Evolutionary conservation across 495 filamentous ascomycete species (phyloP), one percentile per base, ranked within the genome.

Genomic region (Aspergillus bridgeri): DNA sequence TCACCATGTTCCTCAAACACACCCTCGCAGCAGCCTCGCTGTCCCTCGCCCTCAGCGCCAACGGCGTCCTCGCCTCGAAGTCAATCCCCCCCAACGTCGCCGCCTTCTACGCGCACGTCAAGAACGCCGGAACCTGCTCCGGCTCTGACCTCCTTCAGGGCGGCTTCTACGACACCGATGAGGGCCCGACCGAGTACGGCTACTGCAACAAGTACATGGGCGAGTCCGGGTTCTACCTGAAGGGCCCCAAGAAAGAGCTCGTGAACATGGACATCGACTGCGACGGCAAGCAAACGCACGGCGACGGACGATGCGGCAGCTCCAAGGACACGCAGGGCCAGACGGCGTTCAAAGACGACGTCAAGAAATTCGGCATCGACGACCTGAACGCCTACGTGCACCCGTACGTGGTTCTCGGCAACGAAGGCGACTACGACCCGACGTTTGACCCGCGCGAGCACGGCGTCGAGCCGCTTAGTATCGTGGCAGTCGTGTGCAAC

Each of bases 371-470:
- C 58, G 81, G 79, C 13, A 75, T 87, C 54, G 57, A 65, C 0
- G 83, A 89, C 56, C 73, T 89, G 7, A 73, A 87, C 63, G 76
- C 85, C 5, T 80, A 83, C 49, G 72, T 84, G 20, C 83, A 87
- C 59, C 79, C 83, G 2, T 89, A 83, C 45, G 82, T 88, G 17
- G 86, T 89, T 7, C 81, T 89, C 53, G 86, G 86, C 6, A 89
- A 88, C 58, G 67, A 74, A 3, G 74, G 76, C 7, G 13, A 38
- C 9, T 38, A 38, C 33, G 33, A 38, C 9, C 33, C 33, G 9
- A 38, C 33, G 1, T 87, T 80, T 61, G 66, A 85, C 54, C 86
- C 86, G 0, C 51, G 71, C 54, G 33, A 69, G 17, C 65, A 76
- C 51, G 80, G 79, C 15, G 75, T 87, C 61, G 57, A 85, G 70